Base-by-base conservation (phyloP, 2,329 filamentous ascomycete genomes). In the Beauveria pseudobassiana region DNA sequence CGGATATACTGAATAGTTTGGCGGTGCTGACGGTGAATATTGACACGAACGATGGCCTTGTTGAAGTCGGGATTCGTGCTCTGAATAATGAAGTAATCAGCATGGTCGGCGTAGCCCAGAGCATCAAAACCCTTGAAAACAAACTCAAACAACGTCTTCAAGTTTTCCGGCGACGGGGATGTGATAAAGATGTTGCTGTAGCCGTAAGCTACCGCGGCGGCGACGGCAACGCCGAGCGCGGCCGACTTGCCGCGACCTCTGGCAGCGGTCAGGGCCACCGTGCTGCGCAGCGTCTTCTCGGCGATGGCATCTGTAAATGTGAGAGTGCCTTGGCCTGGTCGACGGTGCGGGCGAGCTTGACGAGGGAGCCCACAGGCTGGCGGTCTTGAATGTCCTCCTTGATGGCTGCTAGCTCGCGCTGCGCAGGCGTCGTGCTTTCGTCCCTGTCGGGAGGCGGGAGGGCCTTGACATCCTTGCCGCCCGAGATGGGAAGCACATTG, bases 151-250 rank as follows among this genome's bases (percentile, higher is more conserved):
- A 99, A 81, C 0, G 95, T 99, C 78, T 98, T 99, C 81, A 99
- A 81, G 76, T 99, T 99, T 77, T 99, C 96, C 0, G 95, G 95
- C 64, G 91, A 97, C 0, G 93, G 93, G 1, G 93, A 98, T 1
- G 95, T 99, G 72, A 99, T 96, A 77, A 99, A 99, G 69, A 99
- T 96, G 74, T 99, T 99, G 79, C 92, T 96, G 76, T 99, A 99
- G 28, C 95, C 95, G 72, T 98, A 90, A 1, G 95, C 93, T 50
- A 99, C 85, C 1, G 96, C 96, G 3, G 95, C 92, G 3, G 95
- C 95, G 49, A 99, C 89, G 3, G 95, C 92, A 57, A 99, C 88
- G 76, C 95, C 95, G 69, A 99, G 83, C 28, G 95, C 95, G 20
- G 95, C 96, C 22, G 95, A 99, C 77, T 99, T 99, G 76, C 95